Evolutionary conservation across 2,329 filamentous ascomycete genomes (phyloP).

Genomic region (Rutstroemia sp.): DNA sequence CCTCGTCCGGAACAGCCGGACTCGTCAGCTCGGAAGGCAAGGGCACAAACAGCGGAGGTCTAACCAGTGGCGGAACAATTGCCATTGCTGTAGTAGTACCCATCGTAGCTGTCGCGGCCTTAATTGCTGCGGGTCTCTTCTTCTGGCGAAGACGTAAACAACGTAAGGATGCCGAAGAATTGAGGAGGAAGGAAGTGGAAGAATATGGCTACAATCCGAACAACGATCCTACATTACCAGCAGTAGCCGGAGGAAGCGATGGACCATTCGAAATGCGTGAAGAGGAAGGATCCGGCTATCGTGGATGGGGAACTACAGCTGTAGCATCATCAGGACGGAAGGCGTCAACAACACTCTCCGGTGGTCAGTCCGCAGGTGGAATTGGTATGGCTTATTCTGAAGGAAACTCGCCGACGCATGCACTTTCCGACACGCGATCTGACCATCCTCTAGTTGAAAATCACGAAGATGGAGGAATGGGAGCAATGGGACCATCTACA

Average conservation of each 20-base stretch:
- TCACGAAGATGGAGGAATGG: conserved; percentile 68
- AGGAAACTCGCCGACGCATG: conserved; percentile 59
- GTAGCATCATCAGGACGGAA: conserved; percentile 68
- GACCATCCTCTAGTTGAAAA: conserved; percentile 55
- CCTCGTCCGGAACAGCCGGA: conserved; percentile 17
- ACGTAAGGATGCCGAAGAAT: conserved; percentile 76
- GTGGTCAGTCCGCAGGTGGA: conserved; percentile 48
- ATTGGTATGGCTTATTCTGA: conserved; percentile 66
- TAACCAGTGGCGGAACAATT: conserved; percentile 58
- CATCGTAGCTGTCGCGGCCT: conserved; percentile 76
- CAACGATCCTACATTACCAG: conserved; percentile 73
- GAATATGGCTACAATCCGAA: conserved; percentile 99
- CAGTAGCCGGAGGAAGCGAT: conserved; percentile 40
- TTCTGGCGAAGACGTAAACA: conserved; percentile 87
- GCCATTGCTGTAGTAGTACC: conserved; percentile 92
- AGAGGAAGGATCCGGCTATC: conserved; percentile 74
- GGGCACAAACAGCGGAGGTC: neutral
- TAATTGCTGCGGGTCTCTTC: conserved; percentile 70
- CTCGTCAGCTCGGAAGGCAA: conserved; percentile 2
- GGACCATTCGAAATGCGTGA: conserved; percentile 62
- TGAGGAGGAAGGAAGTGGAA: conserved; percentile 90
- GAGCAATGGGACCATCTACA: conserved; percentile 68
- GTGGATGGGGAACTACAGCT: conserved; percentile 83
- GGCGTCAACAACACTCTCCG: conserved; percentile 82
- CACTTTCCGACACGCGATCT: conserved; percentile 58